phyloP scores from a whole-genome alignment of 2,329 filamentous ascomycete species.

The Fonsecaea monophora region DNA sequence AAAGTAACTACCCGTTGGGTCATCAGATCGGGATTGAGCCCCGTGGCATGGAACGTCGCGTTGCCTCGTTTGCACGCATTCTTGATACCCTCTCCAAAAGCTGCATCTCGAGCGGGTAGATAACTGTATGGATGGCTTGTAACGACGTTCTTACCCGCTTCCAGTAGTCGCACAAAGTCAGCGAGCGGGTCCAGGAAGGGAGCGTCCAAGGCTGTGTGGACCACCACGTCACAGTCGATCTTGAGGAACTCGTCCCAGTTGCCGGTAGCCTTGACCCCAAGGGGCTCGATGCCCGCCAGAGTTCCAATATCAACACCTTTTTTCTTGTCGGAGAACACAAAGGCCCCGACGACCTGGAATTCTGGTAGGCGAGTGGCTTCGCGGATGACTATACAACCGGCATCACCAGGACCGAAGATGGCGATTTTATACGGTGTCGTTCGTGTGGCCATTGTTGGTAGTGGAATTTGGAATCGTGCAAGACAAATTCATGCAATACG shows the following conservation, averaged over 20 bases:
- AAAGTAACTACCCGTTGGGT: conserved; percentile 12
- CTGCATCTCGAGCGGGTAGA: conserved; percentile 9
- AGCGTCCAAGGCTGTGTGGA: conserved; percentile 13
- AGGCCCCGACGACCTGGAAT: conserved; percentile 9
- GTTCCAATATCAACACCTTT: conserved; percentile 4
- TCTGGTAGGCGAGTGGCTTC: conserved; percentile 15
- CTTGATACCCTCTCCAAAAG: conserved; percentile 12
- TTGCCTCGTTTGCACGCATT: conserved; percentile 8
- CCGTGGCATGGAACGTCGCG: conserved; percentile 13
- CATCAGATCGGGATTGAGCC: conserved; percentile 13
- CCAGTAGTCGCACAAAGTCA: conserved; percentile 4
- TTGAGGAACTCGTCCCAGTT: conserved; percentile 21
- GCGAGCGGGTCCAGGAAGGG: conserved; percentile 9
- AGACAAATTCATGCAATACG: conserved; percentile 10
- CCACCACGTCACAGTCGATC: conserved; percentile 19
- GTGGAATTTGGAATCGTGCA: conserved; percentile 2
- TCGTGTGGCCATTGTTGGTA: conserved; percentile 10
- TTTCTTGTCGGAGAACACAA: conserved; percentile 13
- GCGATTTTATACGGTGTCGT: conserved; percentile 18
- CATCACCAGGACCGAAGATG: conserved; percentile 19
- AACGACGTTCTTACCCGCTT: conserved; percentile 11
- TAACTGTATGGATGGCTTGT: conserved; percentile 18
- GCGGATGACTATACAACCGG: conserved; percentile 18
- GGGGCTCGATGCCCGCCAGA: conserved; percentile 10
- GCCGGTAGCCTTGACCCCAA: conserved; percentile 11